phyloP scores from a whole-genome alignment of 139 green algal genomes.

The Nannochloris sp. region DNA sequence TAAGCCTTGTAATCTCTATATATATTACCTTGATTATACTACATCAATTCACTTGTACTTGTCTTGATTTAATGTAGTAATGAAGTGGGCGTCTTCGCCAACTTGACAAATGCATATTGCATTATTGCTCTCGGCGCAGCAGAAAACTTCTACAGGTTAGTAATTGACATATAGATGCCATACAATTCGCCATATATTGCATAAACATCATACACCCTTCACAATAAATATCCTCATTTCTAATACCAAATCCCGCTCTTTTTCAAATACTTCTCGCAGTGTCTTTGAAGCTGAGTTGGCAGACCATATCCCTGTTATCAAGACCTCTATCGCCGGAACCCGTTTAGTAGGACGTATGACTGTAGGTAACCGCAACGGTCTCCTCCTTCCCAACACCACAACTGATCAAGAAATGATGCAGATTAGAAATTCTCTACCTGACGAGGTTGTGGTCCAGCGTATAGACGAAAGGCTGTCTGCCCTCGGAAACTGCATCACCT shows the following conservation, averaged over 20 bases:
- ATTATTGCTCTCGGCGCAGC: conserved; percentile 80
- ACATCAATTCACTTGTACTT: neutral
- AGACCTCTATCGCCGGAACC: conserved; percentile 86
- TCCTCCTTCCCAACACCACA: conserved; percentile 92
- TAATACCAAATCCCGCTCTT: neutral
- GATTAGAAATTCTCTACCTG: conserved; percentile 93
- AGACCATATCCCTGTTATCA: conserved; percentile 96
- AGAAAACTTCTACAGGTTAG: conserved; percentile 96
- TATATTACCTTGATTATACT: neutral
- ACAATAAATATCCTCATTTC: neutral
- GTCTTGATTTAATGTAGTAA: conserved; percentile 42
- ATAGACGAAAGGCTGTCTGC: conserved; percentile 96
- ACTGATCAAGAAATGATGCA: conserved; percentile 96
- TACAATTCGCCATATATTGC: neutral
- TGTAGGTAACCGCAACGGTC: conserved; percentile 94
- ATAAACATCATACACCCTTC: neutral
- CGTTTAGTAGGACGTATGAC: conserved; percentile 89
- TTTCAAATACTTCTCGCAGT: conserved; percentile 30
- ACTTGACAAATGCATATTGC: conserved; percentile 94
- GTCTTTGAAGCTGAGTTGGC: conserved; percentile 95
- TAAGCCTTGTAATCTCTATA: neutral
- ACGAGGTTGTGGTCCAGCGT: conserved; percentile 94
- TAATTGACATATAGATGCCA: neutral
- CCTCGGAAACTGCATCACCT: conserved; percentile 96
- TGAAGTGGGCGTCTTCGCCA: conserved; percentile 94